Evolutionary conservation across 225 moss, liverwort and hornwort genomes (phyloP), one percentile per base, ranked within the genome.

Genomic region (Lunularia cruciata): DNA sequence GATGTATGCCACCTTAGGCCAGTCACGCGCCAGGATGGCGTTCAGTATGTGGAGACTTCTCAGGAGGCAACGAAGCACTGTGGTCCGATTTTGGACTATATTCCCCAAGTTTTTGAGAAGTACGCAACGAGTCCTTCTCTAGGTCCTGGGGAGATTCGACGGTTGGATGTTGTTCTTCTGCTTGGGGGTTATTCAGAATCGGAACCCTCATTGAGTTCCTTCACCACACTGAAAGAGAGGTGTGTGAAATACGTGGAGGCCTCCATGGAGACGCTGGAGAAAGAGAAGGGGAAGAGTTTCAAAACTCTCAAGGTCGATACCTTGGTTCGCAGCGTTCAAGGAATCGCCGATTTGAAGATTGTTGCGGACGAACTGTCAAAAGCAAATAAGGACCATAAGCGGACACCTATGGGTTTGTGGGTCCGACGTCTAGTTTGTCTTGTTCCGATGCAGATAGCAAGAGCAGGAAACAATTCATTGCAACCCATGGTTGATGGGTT

Each of bases 391-490:
- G 4, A 34, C 8, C 10, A 19, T 26, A 4, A 22, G 40, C 2
- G 0, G 16, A 40, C 38, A 13, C 4, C 63, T 8, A 69, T 81
- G 78, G 84, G 89, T 1, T 43, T 25, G 0, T 89, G 89, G 89
- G 38, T 85, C 33, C 76, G 67, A 18, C 65, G 27, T 3, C 54
- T 89, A 9, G 30, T 89, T 10, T 86, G 86, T 49, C 32, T 89
- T 0, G 89, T 89, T 1, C 89, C 89, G 0, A 47, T 89, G 31
- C 88, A 88, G 25, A 83, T 88, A 30, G 79, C 88, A 0, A 49
- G 86, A 60, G 88, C 88, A 19, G 89, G 86, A 52, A 84, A 89
- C 3, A 89, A 89, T 57, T 48, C 35, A 6, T 51, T 86, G 76
- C 80, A 73, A 52, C 89, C 89, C 0, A 76, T 89, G 46, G 59